Evolutionary conservation across 169 alveolate genomes (phyloP).

Genomic region (Fabrea salina): DNA sequence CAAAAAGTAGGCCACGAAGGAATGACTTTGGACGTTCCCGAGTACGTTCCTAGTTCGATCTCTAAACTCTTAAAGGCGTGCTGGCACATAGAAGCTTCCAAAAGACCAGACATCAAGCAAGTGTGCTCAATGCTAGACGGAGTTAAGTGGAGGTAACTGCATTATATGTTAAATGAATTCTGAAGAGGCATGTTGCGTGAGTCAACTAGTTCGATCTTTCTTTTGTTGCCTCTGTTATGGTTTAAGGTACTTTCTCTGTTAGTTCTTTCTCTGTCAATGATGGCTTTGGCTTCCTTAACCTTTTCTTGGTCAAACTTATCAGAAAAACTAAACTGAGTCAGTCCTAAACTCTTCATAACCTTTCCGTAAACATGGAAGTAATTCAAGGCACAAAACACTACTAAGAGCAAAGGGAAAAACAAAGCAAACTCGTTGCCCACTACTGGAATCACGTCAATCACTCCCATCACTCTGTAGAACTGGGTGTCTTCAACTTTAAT

Average conservation of each 20-base stretch:
- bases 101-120: background rate
- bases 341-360: slow-evolving; percentile 38
- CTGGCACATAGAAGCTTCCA: background rate
- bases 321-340: slow-evolving; percentile 41
- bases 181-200: no score
- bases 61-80: slow-evolving; percentile 5
- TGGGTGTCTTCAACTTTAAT: slow-evolving; percentile 26
- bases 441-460: slow-evolving; percentile 52
- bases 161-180: no score
- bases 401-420: slow-evolving; percentile 50
- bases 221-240: no score
- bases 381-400: slow-evolving; percentile 38
- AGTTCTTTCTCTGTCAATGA: background rate
- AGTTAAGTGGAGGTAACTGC: background rate
- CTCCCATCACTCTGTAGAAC: slow-evolving; percentile 39
- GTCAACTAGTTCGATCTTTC: no score
- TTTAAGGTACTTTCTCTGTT: slow-evolving; percentile 18
- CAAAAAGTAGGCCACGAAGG: background rate
- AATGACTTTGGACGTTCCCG: background rate
- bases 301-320: slow-evolving; percentile 32
- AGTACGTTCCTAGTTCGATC: background rate
- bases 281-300: slow-evolving; percentile 37
- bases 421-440: slow-evolving; percentile 48
- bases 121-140: background rate
- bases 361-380: slow-evolving; percentile 45